Percentiles rank a stretch among this genome's conserved stretches.
phyloP scores from a whole-genome alignment of 2,329 filamentous ascomycete species.

The Penicillium paneum region DNA sequence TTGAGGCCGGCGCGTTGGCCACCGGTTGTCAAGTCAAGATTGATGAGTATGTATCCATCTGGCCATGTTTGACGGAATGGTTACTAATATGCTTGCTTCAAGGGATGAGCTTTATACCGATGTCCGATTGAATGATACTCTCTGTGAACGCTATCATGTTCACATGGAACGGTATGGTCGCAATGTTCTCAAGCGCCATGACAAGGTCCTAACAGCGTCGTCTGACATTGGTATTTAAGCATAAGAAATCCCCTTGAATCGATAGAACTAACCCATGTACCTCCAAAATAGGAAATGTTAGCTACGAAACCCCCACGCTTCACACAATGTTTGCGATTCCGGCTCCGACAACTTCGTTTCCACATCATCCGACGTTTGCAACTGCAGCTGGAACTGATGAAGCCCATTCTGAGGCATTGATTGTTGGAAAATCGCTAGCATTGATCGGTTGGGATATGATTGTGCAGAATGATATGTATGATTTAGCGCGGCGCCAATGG shows the following conservation, averaged over 20 bases:
- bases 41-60: conserved; percentile 25
- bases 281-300: conserved; percentile 46
- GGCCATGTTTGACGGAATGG: not conserved
- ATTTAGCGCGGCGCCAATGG: conserved; percentile 27
- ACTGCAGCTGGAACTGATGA: conserved; percentile 44
- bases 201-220: conserved; percentile 42
- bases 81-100: not conserved
- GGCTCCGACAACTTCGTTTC: conserved; percentile 32
- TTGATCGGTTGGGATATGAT: conserved; percentile 35
- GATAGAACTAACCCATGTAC: not conserved
- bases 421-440: conserved; percentile 48
- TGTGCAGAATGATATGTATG: conserved; percentile 24
- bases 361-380: conserved; percentile 45
- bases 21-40: conserved; percentile 36
- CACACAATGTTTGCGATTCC: conserved; percentile 51
- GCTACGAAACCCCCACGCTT: conserved; percentile 47
- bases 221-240: conserved; percentile 45
- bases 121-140: conserved; percentile 45
- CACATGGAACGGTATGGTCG: conserved; percentile 45
- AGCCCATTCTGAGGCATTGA: conserved; percentile 44
- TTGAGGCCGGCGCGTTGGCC: conserved; percentile 36
- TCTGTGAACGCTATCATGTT: conserved; percentile 45
- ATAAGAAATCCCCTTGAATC: no score
- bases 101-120: conserved; percentile 43
- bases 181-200: conserved; percentile 37